Conservation (phyloP, 176 grass and related monocot genomes). For the Eleusine coracana region DNA sequence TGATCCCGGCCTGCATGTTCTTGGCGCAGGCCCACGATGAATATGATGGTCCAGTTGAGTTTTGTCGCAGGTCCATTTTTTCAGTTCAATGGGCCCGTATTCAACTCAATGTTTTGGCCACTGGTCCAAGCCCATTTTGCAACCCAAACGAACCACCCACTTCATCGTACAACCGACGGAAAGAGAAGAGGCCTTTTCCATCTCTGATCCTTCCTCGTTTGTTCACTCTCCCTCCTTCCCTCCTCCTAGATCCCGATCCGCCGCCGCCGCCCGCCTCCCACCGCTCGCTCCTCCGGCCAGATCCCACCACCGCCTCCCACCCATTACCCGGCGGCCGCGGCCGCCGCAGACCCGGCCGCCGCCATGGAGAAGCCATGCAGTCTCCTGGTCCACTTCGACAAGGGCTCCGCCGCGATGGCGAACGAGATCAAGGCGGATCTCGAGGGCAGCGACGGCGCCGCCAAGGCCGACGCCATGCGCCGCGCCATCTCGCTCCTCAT, state of each 20-base stretch:
- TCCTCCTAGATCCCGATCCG: conserved; percentile 34
- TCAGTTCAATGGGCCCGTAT: too few species aligned
- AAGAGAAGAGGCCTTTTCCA: background rate
- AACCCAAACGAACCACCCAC: background rate
- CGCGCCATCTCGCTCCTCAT: conserved; percentile 78
- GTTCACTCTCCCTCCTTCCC: background rate
- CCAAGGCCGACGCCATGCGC: conserved; percentile 82
- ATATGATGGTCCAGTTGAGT: too few species aligned
- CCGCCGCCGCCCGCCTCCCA: background rate
- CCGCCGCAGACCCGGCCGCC: background rate
- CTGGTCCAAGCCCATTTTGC: background rate
- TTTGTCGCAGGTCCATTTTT: too few species aligned
- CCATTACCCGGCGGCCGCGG: background rate
- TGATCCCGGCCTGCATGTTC: too few species aligned
- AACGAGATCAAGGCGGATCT: conserved; percentile 85
- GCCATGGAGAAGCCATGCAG: conserved; percentile 75
- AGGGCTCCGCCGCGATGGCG: conserved; percentile 74
- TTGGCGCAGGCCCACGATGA: too few species aligned
- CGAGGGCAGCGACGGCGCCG: conserved; percentile 57
- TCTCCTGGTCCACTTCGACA: conserved; percentile 80
- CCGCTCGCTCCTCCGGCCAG: background rate
- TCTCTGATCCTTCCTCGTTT: background rate
- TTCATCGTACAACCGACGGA: conserved; percentile 18
- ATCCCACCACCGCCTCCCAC: conserved; percentile 16
- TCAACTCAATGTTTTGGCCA: background rate